Evolutionary conservation across 2,329 filamentous ascomycete species (phyloP), one percentile per base, ranked within the genome.

Genomic region (Alternaria metachromatica): DNA sequence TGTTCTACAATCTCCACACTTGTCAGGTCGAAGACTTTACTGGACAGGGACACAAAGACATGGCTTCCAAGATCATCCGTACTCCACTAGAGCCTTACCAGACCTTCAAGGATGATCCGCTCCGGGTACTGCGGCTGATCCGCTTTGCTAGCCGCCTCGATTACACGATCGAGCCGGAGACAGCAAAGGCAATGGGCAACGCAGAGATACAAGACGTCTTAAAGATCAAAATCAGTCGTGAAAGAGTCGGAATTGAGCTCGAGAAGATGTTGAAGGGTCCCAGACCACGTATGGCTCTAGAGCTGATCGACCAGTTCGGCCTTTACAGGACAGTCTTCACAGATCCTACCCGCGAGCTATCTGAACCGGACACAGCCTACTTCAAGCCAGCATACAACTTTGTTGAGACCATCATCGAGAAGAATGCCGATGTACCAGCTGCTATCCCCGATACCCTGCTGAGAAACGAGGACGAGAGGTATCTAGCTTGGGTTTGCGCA

Each of bases 1-100:
- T 99, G 66, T 98, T 98, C 82, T 98, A 96, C 84, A 98, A 98
- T 72, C 83, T 99, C 43, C 89, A 94, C 74, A 93, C 90, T 1
- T 87, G 88, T 33, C 73, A 86, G 62, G 87, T 98, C 37, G 95
- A 98, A 79, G 96, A 99, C 77, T 91, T 96, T 65, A 96, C 93
- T 0, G 87, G 87, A 8, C 81, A 79, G 43, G 95, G 96, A 0
- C 82, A 96, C 37, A 76, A 86, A 8, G 95, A 98, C 75, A 88
- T 98, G 88, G 79, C 85, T 33, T 82, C 84, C 2, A 87, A 88
- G 64, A 83, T 94, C 54, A 94, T 99, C 68, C 87, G 91, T 58
- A 98, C 96, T 4, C 95, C 95, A 1, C 82, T 98, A 45, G 91
- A 94, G 56, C 94, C 95, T 23, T 89, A 92, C 56, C 92, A 97